These are phyloP conservation scores for Bretschneidera sinensis DNA, from an alignment of 345 rosid genomes.

Conservation along the genomic window DNA sequence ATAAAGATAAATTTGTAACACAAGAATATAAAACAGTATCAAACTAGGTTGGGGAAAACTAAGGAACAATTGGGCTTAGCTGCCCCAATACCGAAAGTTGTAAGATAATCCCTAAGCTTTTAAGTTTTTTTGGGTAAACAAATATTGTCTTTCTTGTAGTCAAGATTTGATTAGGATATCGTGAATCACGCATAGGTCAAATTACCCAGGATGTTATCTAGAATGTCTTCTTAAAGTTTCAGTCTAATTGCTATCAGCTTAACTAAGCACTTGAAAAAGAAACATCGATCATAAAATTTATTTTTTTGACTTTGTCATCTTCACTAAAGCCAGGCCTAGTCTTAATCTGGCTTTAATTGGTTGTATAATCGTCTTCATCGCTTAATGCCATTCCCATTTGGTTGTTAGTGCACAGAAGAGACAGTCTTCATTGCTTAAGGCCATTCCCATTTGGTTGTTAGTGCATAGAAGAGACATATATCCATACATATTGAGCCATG, in stretches of 20 bases:
- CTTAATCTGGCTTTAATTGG: neutral
- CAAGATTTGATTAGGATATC: constrained; percentile 9
- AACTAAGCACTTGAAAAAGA: neutral
- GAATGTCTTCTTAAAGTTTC: constrained; percentile 12
- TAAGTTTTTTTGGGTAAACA: no score
- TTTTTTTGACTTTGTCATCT: neutral
- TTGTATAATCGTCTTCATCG: neutral
- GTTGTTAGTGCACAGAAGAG: neutral
- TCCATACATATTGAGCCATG: neutral
- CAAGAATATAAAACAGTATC: no score
- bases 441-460: constrained; percentile 4
- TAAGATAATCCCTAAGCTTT: no score
- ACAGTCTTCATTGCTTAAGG: neutral
- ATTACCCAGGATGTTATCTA: constrained; percentile 13
- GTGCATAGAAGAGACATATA: neutral
- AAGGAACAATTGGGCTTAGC: no score
- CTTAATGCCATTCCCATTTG: constrained; percentile 1
- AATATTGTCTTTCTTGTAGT: no score
- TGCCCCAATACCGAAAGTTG: no score
- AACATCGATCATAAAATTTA: neutral
- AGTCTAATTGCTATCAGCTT: neutral
- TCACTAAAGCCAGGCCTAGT: constrained; percentile 1
- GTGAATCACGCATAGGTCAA: constrained; percentile 1
- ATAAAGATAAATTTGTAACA: no score
- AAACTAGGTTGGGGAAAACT: no score